phyloP scores from a whole-genome alignment of 257 asterid species.

The Rubia yunnanensis region DNA sequence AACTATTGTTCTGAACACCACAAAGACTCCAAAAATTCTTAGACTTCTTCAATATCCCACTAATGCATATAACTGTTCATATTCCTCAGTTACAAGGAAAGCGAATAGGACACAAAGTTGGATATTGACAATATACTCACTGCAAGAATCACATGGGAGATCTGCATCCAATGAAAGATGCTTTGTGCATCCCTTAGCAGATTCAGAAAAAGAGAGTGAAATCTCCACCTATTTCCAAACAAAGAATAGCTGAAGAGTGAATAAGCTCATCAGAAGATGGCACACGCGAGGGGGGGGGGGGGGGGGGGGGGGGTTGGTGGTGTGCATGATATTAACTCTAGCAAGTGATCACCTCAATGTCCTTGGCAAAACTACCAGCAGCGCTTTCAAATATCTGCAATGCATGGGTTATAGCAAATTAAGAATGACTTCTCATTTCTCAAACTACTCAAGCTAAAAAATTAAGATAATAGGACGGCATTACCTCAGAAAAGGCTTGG shows the following conservation, averaged over 20 bases:
- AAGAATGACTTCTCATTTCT: constrained; percentile 3
- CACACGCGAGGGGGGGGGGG: not conserved
- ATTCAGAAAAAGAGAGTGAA: constrained; percentile 75
- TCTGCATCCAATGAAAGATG: constrained; percentile 70
- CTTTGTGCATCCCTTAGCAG: constrained; percentile 82
- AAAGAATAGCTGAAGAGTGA: not conserved
- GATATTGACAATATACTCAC: constrained; percentile 38
- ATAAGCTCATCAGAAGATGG: constrained; percentile 5
- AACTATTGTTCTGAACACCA: not conserved
- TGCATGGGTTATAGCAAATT: constrained; percentile 14
- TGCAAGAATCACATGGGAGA: constrained; percentile 79
- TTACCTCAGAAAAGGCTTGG: constrained; percentile 79
- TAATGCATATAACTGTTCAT: not conserved
- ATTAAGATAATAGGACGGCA: constrained; percentile 8
- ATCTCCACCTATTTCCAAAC: constrained; percentile 57
- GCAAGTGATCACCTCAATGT: constrained; percentile 48
- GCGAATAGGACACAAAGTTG: not conserved
- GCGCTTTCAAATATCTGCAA: constrained; percentile 71
- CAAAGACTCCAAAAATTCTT: not conserved
- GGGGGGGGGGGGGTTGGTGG: no score
- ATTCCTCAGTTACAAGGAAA: not conserved
- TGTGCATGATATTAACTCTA: not conserved
- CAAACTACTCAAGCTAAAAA: constrained; percentile 3
- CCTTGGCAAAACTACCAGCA: constrained; percentile 39
- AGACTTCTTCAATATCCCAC: not conserved